Conservation (phyloP, 1,139 yeast genomes). For the Citeromyces hawaiiensis region DNA sequence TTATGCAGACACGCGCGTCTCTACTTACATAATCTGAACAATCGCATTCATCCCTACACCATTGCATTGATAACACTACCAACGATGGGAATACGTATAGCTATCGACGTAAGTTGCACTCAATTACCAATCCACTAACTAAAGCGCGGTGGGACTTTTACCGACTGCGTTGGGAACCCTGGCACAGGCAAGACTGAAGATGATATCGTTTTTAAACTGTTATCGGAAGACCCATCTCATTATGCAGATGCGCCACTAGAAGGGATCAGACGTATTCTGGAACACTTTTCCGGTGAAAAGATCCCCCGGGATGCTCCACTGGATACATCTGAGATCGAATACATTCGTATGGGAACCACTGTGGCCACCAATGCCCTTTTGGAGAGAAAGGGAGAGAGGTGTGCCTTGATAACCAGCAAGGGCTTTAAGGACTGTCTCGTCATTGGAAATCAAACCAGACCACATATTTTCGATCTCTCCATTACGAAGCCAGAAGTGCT, state of each 20-base stretch:
- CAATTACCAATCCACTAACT: not conserved
- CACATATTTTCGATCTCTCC: conserved; percentile 50
- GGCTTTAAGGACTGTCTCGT: conserved; percentile 52
- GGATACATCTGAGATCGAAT: conserved; percentile 30
- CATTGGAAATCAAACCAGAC: conserved; percentile 68
- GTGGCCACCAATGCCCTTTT: conserved; percentile 66
- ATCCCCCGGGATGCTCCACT: conserved; percentile 37
- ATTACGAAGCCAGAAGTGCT: conserved; percentile 46
- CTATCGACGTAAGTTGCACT: not conserved
- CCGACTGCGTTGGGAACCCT: conserved; percentile 52
- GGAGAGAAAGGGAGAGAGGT: conserved; percentile 54
- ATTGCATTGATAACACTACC: not conserved
- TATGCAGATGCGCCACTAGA: conserved; percentile 86
- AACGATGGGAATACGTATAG: not conserved
- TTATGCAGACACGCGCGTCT: too few relatives aligned
- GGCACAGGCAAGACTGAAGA: conserved; percentile 25
- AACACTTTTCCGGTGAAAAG: conserved; percentile 31
- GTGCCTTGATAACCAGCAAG: conserved; percentile 51
- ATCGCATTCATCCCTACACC: not conserved
- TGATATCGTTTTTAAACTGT: conserved; percentile 46
- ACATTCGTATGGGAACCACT: conserved; percentile 69
- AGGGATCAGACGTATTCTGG: conserved; percentile 72
- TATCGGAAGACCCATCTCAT: conserved; percentile 80
- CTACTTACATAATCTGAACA: too few relatives aligned
- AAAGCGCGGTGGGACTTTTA: conserved; percentile 64